Evolutionary conservation across 441 rosid genomes (phyloP), one percentile per base, ranked within the genome.

Genomic region (Cnidoscolus chayamansa): DNA sequence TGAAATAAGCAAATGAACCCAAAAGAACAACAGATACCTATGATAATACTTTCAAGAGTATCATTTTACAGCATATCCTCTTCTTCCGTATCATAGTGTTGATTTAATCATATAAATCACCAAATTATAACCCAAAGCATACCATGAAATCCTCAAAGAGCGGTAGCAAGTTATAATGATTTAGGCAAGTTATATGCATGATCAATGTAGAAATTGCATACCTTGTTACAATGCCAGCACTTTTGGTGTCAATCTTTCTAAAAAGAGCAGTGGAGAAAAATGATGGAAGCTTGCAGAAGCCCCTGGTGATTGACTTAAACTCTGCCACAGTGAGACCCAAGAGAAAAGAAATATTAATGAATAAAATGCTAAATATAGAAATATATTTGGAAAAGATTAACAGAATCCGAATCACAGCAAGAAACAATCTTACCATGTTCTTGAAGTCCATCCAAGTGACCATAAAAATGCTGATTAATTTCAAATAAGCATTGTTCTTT

Each of bases 251-350:
- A 70, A 96, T 89, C 85, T 89, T 91, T 78, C 73, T 88, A 79
- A 93, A 93, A 70, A 95, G 90, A 40, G 78, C 76, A 3, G 86
- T 76, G 72, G 94, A 93, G 81, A 95, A 90, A 88, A 91, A 95
- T 60, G 95, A 89, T 20, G 99, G 99, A 73, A 95, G 86, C 86
- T 89, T 91, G 93, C 98, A 95, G 70, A 95, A 84, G 75, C 90
- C 95, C 78, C 82, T 84, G 17, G 97, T 87, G 47, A 95, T 89
- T 71, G 86, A 63, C 83, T 88, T 93, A 78, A 95, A 93, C 74
- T 91, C 99, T 95, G 85, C 54, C 40, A 53, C 45, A 70, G 48
- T 25, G 75, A 79, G 63, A 77, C 1, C 56, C 47, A 58, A 71
- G 31, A 70, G 31, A 70, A 63, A 31, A 72, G n/a, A 10, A 40